Percentiles rank a stretch among this genome's conserved stretches.
phyloP scores from a whole-genome alignment of 176 grass and related monocot species.

The Pontederia paniculata region DNA sequence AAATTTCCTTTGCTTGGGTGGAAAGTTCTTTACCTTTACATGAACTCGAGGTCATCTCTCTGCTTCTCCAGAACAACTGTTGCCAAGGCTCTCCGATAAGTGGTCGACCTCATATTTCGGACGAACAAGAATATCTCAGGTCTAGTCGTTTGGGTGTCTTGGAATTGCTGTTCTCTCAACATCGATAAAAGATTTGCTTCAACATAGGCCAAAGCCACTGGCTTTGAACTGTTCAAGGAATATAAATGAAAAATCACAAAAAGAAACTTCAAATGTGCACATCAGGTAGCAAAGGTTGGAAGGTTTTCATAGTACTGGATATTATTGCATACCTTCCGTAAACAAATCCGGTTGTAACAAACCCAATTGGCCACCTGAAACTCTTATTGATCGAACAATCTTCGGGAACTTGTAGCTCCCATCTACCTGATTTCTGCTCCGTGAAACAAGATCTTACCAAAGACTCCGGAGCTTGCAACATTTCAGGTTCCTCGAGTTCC shows the following conservation, averaged over 20 bases:
- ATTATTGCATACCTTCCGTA: constrained; percentile 44
- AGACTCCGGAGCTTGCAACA: constrained; percentile 65
- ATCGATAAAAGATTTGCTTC: constrained; percentile 47
- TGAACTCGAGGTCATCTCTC: constrained; percentile 41
- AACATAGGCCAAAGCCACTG: too few species aligned
- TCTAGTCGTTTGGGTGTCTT: constrained; percentile 21
- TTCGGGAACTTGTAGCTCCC: constrained; percentile 36
- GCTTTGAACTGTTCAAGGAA: constrained; percentile 24
- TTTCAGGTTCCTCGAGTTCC: constrained; percentile 35
- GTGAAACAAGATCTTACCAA: constrained; percentile 55
- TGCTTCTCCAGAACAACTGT: constrained; percentile 56
- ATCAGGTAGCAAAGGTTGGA: not conserved
- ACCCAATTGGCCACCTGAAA: constrained; percentile 81
- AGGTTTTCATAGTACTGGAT: not conserved
- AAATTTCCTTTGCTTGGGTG: too few species aligned
- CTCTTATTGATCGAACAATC: constrained; percentile 14
- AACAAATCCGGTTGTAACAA: constrained; percentile 55
- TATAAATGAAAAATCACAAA: not conserved
- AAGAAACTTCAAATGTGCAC: too few species aligned
- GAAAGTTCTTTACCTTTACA: constrained; percentile 18
- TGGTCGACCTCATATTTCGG: constrained; percentile 46
- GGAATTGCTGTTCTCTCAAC: constrained; percentile 51
- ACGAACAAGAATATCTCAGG: constrained; percentile 53
- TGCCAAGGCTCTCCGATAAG: constrained; percentile 50
- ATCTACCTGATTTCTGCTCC: constrained; percentile 30